Evolutionary conservation across 768 basidiomycete genomes (phyloP), one percentile per base, ranked within the genome.

Genomic region (Leccinum truebloodii): DNA sequence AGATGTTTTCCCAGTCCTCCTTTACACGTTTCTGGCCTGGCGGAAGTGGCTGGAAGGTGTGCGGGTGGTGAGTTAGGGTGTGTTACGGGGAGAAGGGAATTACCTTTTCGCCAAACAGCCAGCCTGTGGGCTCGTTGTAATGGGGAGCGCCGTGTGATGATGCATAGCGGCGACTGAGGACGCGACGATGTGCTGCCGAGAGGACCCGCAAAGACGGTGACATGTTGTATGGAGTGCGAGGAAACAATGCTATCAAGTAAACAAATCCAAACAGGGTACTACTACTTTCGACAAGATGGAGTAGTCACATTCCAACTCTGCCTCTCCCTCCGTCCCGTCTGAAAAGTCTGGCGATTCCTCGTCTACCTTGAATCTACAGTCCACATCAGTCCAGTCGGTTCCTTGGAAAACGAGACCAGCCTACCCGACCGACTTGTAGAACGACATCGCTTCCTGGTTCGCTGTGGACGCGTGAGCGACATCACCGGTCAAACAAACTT

Each of bases 1-100:
- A 97, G 44, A 92, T 80, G 64, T 82, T 86, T 79, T 97, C 95
- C 94, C 94, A 97, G 24, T 88, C 84, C 73, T 95, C 92, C 73
- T 88, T 89, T 71, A 88, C 85, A 69, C 94, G 83, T 73, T 92
- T 95, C 76, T 92, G 86, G 10, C 92, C 92, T 4, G 87, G 84
- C 34, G 88, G 81, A 51, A 80, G 85, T 6, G 92, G 91, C 92
- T 94, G 59, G 59, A 57, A 34, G 30, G 56, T 32, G 53, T 35
- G 28, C 54, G 35, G 30, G 50, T 13, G 32, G 50, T 59, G 50
- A 65, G 58, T 50, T 8, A 16, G 18, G 26, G 52, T 26, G 48
- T 26, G 28, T 7, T 24, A 54, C 22, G 59, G 26, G 54, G 51
- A 1, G 14, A 52, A 52, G 52, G 8, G 34, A 28, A 35, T 46